Conservation (phyloP, 192 early-diverging fungal species). For the Kappamyces sp. region DNA sequence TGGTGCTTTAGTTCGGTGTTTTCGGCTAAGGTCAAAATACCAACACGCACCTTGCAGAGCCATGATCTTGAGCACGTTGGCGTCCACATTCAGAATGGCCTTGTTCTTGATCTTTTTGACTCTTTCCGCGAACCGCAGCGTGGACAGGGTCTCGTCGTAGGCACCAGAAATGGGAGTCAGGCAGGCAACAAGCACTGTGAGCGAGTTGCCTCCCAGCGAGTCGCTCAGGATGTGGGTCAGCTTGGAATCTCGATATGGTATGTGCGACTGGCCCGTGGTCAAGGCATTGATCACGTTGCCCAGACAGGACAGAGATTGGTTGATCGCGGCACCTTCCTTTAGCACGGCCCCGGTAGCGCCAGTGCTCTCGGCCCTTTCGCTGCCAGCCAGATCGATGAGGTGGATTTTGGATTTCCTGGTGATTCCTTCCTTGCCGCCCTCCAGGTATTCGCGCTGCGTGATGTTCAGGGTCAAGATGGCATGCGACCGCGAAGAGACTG, state of each 20-base stretch:
- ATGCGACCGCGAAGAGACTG: conserved; percentile 56
- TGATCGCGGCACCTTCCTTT: conserved; percentile 79
- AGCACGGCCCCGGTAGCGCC: conserved; percentile 76
- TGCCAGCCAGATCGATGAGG: conserved; percentile 70
- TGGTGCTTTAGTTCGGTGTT: conserved; percentile 10
- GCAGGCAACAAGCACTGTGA: conserved; percentile 51
- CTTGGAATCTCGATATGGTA: conserved; percentile 50
- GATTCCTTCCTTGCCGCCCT: not conserved
- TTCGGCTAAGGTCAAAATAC: not conserved
- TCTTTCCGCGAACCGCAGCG: conserved; percentile 48
- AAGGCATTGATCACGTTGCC: conserved; percentile 65
- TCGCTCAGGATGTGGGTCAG: conserved; percentile 48
- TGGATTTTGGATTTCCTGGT: conserved; percentile 51
- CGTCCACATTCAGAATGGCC: conserved; percentile 32
- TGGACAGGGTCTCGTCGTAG: conserved; percentile 44
- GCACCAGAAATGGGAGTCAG: conserved; percentile 34
- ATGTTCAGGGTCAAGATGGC: conserved; percentile 71
- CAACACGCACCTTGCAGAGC: not conserved
- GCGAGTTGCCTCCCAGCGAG: conserved; percentile 44
- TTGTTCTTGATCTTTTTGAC: conserved; percentile 42
- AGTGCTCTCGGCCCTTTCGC: conserved; percentile 81
- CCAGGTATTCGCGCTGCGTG: conserved; percentile 40
- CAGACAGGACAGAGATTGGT: conserved; percentile 71
- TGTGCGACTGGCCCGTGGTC: conserved; percentile 19
- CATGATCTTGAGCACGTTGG: conserved; percentile 12